Evolutionary conservation across 345 rosid genomes (phyloP), one percentile per base, ranked within the genome.

Genomic region (Arabidopsis arenosa): DNA sequence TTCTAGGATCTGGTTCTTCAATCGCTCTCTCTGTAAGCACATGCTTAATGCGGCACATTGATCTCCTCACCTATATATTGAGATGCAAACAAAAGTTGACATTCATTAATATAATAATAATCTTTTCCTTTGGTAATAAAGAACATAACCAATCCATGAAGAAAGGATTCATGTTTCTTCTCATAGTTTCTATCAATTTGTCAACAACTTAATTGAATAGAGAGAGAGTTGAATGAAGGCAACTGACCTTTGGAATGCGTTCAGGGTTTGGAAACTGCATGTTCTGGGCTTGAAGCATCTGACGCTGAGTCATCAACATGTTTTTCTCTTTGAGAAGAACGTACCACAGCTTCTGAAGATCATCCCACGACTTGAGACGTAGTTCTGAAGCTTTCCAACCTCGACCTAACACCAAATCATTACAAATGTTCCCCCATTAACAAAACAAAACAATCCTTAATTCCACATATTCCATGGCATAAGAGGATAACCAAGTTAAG

Each of bases 311-410:
- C 96, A 90, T 90, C 84, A 95, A 79, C 99, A 92, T 89, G 84
- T 95, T 95, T 70, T 90, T 95, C 90, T 95, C 98, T 78, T 95
- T 92, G 8, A 95, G 76, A 26, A 95, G 80, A 77, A 95, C 97
- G 65, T 80, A 88, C 98, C 99, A 93, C 14, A 93, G 88, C 83
- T 89, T 96, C 28, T 89, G 87, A 75, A 96, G 97, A 83, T 93
- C 91, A 5, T 87, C 95, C 98, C 98, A 96, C 2, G 96, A 87
- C 84, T 90, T 96, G 43, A 96, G 81, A 3, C 97, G 93, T 82
- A 96, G 81, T 75, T 95, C 98, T 54, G 89, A 77, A 68, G 98
- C 97, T 81, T 95, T 95, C 97, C 99, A 95, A 69, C 98, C 86
- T 75, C 94, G 89, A 84, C 99, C 98, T 95, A 75, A 57, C 32